Conservation (phyloP, 2,329 filamentous ascomycete species). For the Talaromyces verruculosus region DNA sequence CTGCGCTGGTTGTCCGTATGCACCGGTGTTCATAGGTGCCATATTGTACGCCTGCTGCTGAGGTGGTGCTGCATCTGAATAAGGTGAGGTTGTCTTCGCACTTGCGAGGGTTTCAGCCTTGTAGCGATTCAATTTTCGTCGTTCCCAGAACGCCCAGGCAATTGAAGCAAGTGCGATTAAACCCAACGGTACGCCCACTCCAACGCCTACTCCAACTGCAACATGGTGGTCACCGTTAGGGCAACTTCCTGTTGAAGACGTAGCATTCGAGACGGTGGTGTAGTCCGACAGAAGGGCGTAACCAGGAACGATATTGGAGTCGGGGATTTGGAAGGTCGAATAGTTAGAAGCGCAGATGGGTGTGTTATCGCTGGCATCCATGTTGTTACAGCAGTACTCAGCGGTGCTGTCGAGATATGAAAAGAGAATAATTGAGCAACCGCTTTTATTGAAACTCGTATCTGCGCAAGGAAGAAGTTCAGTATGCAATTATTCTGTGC, state of each 20-base stretch:
- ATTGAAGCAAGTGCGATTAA: constrained; percentile 32
- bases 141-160: constrained; percentile 32
- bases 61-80: neutral
- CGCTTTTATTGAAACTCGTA: constrained; percentile 5
- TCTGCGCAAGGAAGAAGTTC: neutral
- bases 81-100: neutral
- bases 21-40: neutral
- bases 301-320: constrained; percentile 11
- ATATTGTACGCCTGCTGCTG: constrained; percentile 4
- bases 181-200: constrained; percentile 33
- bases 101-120: neutral
- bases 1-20: neutral
- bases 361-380: neutral
- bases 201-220: constrained; percentile 26
- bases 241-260: neutral
- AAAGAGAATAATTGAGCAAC: constrained; percentile 18
- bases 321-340: neutral
- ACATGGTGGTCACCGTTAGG: constrained; percentile 22
- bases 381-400: constrained; percentile 22
- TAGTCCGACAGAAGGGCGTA: constrained; percentile 16
- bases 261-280: constrained; percentile 3
- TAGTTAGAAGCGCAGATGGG: constrained; percentile 12
- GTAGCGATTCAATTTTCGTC: constrained; percentile 23
- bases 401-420: constrained; percentile 11
- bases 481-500: no score